phyloP scores from a whole-genome alignment of 2,329 filamentous ascomycete species.

The Cadophora gregata region DNA sequence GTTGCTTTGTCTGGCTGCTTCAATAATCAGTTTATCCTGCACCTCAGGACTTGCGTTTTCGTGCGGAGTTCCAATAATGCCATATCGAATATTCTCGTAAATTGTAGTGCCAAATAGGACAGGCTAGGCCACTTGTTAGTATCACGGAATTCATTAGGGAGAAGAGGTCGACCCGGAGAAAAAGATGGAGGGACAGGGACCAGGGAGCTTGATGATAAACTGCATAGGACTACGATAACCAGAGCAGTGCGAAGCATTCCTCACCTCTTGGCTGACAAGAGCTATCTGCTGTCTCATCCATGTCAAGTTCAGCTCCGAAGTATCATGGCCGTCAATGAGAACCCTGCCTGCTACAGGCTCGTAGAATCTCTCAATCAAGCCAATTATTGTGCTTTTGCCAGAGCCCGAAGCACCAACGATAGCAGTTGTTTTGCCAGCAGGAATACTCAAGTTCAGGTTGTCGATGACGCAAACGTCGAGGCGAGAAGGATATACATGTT shows the following conservation, averaged over 20 bases:
- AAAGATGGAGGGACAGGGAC: background rate
- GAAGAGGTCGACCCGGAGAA: background rate
- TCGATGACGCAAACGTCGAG: background rate
- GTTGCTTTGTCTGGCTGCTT: conserved; percentile 50
- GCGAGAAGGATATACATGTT: background rate
- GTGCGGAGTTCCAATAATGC: conserved; percentile 54
- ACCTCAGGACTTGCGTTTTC: conserved; percentile 53
- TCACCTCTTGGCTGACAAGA: conserved; percentile 65
- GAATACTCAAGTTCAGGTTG: conserved; percentile 47
- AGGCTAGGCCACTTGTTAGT: conserved; percentile 49
- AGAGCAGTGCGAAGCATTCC: conserved; percentile 56
- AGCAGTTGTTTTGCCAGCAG: conserved; percentile 49
- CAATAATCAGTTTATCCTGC: conserved; percentile 56
- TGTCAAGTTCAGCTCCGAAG: conserved; percentile 54
- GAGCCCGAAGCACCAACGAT: conserved; percentile 71
- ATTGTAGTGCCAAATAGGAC: conserved; percentile 62
- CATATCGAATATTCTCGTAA: conserved; percentile 59
- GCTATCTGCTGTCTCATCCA: conserved; percentile 72
- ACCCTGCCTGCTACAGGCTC: conserved; percentile 40
- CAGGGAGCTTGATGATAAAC: too few relatives aligned
- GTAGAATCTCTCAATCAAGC: conserved; percentile 58
- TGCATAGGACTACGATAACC: too few relatives aligned
- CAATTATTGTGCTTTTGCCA: conserved; percentile 69
- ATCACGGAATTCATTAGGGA: background rate
- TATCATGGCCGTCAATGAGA: conserved; percentile 45